Evolutionary conservation across 2,329 filamentous ascomycete genomes (phyloP).

Genomic region (Epichloe elymi): DNA sequence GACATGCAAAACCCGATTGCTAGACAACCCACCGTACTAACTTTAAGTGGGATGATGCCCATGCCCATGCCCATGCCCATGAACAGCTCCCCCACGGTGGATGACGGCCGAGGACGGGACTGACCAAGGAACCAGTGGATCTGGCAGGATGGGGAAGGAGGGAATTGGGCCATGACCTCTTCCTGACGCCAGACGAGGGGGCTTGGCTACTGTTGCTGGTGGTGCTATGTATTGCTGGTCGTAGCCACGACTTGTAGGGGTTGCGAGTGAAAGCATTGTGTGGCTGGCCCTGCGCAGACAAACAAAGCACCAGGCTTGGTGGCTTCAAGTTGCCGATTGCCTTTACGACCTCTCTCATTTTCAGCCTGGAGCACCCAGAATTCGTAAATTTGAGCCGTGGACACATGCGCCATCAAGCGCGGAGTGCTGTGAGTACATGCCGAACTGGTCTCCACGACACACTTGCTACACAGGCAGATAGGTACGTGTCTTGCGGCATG

Average conservation of each 20-base stretch:
- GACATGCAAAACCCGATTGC: neutral
- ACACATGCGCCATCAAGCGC: too few species aligned
- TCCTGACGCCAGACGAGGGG: neutral
- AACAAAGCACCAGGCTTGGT: neutral
- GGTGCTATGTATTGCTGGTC: neutral
- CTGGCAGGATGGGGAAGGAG: constrained; percentile 1
- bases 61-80: neutral
- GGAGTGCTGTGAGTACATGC: neutral
- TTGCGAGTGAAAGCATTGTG: neutral
- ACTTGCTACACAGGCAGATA: neutral
- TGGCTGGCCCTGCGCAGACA: neutral
- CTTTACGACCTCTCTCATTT: neutral
- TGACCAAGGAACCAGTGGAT: constrained; percentile 8
- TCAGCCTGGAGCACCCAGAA: too few species aligned
- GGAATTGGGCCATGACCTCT: constrained; percentile 2
- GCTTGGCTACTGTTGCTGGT: neutral
- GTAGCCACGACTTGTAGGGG: too few species aligned
- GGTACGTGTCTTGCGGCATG: neutral
- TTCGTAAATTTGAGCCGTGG: too few species aligned
- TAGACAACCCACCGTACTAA: neutral
- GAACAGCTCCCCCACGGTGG: constrained; percentile 3
- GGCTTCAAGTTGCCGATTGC: neutral
- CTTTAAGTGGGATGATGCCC: neutral
- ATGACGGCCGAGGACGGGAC: constrained; percentile 3
- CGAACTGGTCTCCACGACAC: neutral